phyloP scores from a whole-genome alignment of 192 early-diverging fungal genomes.

The Phlyctochytrium planicorne region DNA sequence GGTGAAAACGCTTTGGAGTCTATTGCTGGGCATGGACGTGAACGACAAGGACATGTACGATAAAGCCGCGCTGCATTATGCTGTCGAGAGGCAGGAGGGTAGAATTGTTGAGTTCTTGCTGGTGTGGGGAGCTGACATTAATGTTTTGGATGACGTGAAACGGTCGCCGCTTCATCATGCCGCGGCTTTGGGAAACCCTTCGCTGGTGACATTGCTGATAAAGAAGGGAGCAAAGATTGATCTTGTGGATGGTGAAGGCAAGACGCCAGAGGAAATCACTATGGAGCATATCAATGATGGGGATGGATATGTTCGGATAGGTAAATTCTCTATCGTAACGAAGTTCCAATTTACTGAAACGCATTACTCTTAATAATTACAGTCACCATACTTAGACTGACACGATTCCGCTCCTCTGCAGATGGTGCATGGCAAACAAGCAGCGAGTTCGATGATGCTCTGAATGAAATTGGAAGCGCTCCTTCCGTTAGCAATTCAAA shows the following conservation, averaged over 20 bases:
- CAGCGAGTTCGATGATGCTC: conserved; percentile 2
- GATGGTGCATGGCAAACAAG: conserved; percentile 5
- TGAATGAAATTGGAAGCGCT: neutral
- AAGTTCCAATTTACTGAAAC: too few relatives aligned
- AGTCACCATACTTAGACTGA: conserved; percentile 2
- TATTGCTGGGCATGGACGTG: conserved; percentile 73
- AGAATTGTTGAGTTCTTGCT: conserved; percentile 75
- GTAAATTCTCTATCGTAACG: neutral
- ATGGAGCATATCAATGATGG: conserved; percentile 7
- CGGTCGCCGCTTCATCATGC: conserved; percentile 75
- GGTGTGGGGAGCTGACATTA: conserved; percentile 74
- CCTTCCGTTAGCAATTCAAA: neutral
- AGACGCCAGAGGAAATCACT: conserved; percentile 13
- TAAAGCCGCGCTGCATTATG: conserved; percentile 62
- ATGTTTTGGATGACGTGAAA: conserved; percentile 61
- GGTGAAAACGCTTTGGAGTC: conserved; percentile 53
- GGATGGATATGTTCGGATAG: conserved; percentile 10
- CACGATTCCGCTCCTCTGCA: neutral
- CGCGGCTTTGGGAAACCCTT: conserved; percentile 65
- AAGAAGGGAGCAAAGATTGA: conserved; percentile 74
- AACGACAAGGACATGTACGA: conserved; percentile 59
- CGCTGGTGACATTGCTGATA: conserved; percentile 66
- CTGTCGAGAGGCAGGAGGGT: conserved; percentile 64
- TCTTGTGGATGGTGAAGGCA: conserved; percentile 64
- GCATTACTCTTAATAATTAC: neutral